Base-by-base conservation (phyloP, 192 early-diverging fungal species). In the Dispira parvispora region DNA sequence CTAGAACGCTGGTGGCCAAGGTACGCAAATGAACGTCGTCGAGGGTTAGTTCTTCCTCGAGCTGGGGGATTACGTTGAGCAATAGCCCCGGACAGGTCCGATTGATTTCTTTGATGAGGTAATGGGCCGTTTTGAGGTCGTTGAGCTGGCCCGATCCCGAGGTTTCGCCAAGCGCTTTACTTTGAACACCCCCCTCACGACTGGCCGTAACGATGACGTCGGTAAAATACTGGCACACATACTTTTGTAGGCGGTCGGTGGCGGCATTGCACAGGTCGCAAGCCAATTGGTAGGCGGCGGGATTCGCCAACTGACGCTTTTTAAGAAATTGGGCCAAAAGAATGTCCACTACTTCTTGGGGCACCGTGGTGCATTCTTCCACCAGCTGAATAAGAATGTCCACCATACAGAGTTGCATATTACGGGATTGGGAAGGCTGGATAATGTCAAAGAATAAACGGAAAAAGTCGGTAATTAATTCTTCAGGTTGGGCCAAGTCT, bases 151-250 rank as follows among this genome's bases (percentile, higher is more conserved):
- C 57, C 8, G n/a, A 14, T 12, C 10, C 26, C 5, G 18, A 8
- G n/a, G 54, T 3, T 3, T 56, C 54, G 54, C n/a, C n/a, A 6
- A 3, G 26, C 20, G 21, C 54, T 20, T 13, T 56, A 20, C 21
- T 56, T 27, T 20, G 26, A 8, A 18, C 49, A 20, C 67, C 12
- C 60, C 52, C 11, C 64, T 67, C 0, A 63, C 49, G 47, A 27
- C 74, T 75, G 0, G 84, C 81, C 27, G 77, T 73, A 28, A 90
- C 69, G 21, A 98, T 83, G 3, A 84, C 76, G 49, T 95, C 90
- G 26, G 82, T 80, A 76, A 98, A 95, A 71, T 95, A 88, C 83
- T 92, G 88, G 63, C 84, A 93, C 13, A 96, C 81, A 69, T 93
- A 93, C 65, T 87, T 79, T 69, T 98, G 96, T 38, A 98, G 80